These are phyloP conservation scores for Mrakia gelida DNA, from an alignment of 768 basidiomycete species.

Conservation along the genomic window DNA sequence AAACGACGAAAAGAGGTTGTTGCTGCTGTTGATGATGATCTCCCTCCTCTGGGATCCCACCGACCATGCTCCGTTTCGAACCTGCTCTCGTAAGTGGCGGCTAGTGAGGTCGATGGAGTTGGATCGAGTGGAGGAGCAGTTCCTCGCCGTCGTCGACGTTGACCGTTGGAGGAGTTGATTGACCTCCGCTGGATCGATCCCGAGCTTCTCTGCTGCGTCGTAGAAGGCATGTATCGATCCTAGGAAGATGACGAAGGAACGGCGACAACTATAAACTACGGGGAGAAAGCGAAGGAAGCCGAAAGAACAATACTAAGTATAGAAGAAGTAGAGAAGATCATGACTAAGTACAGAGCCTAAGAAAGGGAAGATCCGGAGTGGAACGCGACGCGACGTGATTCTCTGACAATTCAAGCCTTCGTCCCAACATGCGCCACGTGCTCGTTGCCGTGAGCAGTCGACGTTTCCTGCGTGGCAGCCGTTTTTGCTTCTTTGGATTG, in stretches of 20 bases:
- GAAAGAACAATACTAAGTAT: no score
- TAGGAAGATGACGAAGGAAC: no score
- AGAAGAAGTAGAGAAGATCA: no score
- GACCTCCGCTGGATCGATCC: conserved; percentile 25
- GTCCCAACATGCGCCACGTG: no score
- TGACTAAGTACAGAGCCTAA: no score
- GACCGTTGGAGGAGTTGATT: conserved; percentile 10
- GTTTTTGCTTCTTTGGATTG: not conserved
- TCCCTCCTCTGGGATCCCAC: not conserved
- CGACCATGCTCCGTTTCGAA: not conserved
- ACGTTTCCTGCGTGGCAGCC: no score
- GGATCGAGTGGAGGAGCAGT: conserved; percentile 5
- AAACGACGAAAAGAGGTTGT: not conserved
- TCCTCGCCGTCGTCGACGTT: conserved; percentile 3
- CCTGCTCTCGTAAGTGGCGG: conserved; percentile 1
- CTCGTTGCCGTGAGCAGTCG: no score
- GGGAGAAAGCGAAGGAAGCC: no score
- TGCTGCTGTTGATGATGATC: not conserved
- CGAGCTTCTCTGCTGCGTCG: conserved; percentile 21
- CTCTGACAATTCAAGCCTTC: no score
- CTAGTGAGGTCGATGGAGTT: not conserved
- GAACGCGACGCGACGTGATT: no score
- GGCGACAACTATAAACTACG: no score
- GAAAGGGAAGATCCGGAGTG: no score
- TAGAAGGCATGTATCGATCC: conserved; percentile 20